phyloP scores from a whole-genome alignment of 257 asterid genomes.

The Salvia splendens region DNA sequence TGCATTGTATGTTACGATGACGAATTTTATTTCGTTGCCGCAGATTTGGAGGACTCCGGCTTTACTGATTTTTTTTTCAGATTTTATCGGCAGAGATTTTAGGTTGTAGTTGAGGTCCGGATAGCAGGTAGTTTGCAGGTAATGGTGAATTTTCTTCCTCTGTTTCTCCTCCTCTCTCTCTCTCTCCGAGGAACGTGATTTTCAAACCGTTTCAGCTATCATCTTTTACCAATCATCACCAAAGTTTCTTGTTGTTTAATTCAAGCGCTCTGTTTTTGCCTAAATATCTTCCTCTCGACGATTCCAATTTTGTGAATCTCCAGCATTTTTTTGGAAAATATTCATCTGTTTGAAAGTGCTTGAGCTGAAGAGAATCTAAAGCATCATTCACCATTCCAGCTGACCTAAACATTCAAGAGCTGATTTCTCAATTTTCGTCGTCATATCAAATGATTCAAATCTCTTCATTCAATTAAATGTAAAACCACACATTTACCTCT shows the following conservation, averaged over 20 bases:
- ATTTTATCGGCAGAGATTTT: slow-evolving; percentile 22
- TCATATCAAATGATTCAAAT: not conserved
- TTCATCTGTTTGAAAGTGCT: not conserved
- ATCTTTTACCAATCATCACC: slow-evolving; percentile 28
- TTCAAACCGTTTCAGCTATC: slow-evolving; percentile 28
- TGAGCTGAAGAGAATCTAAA: not conserved
- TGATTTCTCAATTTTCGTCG: not conserved
- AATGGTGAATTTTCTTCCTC: slow-evolving; percentile 20
- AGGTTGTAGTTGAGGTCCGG: slow-evolving; percentile 22
- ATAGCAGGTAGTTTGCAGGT: slow-evolving; percentile 36
- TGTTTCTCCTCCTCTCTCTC: not conserved
- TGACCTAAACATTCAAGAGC: slow-evolving; percentile 12
- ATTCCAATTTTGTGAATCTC: not conserved
- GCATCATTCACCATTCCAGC: slow-evolving; percentile 1
- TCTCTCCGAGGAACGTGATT: not conserved
- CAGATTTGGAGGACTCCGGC: slow-evolving; percentile 40
- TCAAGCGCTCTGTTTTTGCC: slow-evolving; percentile 13
- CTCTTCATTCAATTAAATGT: slow-evolving; percentile 15
- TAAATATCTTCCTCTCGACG: slow-evolving; percentile 3
- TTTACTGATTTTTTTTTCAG: slow-evolving; percentile 5
- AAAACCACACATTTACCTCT: slow-evolving; percentile 24
- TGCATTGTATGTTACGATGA: slow-evolving; percentile 29
- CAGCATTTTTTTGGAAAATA: not conserved
- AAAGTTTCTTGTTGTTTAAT: slow-evolving; percentile 16
- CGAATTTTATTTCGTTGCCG: slow-evolving; percentile 1